Evolutionary conservation across 2,329 filamentous ascomycete genomes (phyloP).

Genomic region (Microdochium bolleyi): DNA sequence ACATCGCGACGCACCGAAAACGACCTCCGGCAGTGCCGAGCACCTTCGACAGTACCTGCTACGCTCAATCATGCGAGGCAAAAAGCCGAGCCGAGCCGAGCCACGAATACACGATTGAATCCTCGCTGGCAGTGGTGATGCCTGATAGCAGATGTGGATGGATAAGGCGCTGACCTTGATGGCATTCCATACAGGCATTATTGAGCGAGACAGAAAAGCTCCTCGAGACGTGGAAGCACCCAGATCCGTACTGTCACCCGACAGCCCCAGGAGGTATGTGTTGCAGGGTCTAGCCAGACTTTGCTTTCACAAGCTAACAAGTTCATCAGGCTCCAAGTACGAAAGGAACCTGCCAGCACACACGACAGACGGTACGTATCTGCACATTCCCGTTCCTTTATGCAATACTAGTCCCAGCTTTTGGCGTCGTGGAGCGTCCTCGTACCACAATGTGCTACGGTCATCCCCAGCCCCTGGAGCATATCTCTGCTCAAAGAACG

Average conservation of each 20-base stretch:
- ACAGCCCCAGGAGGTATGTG: slow-evolving; percentile 89
- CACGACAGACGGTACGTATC: slow-evolving; percentile 67
- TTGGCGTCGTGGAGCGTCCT: no score
- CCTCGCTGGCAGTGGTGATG: not conserved
- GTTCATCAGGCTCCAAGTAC: slow-evolving; percentile 73
- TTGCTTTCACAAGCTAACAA: not conserved
- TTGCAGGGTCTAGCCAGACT: no score
- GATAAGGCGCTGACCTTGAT: slow-evolving; percentile 3
- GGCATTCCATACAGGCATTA: slow-evolving; percentile 50
- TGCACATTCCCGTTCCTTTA: not conserved
- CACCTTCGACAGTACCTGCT: no score
- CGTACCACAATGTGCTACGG: no score
- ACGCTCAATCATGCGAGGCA: not conserved
- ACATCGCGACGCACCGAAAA: no score
- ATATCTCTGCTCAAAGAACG: no score
- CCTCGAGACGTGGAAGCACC: slow-evolving; percentile 93
- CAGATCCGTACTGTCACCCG: slow-evolving; percentile 83
- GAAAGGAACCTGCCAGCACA: slow-evolving; percentile 84
- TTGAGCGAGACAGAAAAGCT: slow-evolving; percentile 83
- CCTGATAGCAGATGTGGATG: slow-evolving; percentile 4
- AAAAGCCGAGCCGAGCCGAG: no score
- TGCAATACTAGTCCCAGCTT: no score
- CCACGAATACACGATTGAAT: not conserved
- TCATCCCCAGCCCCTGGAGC: no score
- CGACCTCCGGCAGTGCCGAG: no score